Evolutionary conservation across 1,284 basidiomycete genomes (phyloP), one percentile per base, ranked within the genome.

Genomic region (Xerocomus amazonicus): DNA sequence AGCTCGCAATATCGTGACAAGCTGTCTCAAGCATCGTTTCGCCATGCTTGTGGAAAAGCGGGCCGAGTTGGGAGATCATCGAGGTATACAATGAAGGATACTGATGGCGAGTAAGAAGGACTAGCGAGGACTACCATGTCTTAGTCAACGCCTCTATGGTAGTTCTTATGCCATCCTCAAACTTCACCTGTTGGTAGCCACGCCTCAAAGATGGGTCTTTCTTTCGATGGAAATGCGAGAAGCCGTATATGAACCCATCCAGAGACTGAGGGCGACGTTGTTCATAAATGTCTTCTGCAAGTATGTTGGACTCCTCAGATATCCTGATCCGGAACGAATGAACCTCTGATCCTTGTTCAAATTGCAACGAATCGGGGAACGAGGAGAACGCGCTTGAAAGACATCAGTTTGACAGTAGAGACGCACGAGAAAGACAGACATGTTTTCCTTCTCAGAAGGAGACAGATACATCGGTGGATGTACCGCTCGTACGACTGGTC

Each of bases 281-380:
- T 29, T 60, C 52, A 34, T 1, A 6, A 7, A 39, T 4, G 4
- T 67, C 55, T 32, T 61, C 47, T 19, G 57, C 47, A 16, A 65
- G 47, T 42, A 70, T 66, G 53, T 50, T 42, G 23, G 51, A 46
- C 8, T 54, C 53, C 40, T 53, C 26, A 26, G 56, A 66, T 52
- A 77, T 76, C 48, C 83, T 78, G 47, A 89, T 76, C 40, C 85
- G 78, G 65, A 90, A 90, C 0, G 87, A 90, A 62, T 90, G 86
- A 3, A 74, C 75, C 61, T 85, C 79, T 1, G 80, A 80, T 9
- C 88, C 81, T 68, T 92, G 76, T 43, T 88, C 83, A 52, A 90
- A 90, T 47, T 90, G 83, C 0, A 84, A 73, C 0, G 92, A 94
- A 62, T 97, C 95, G 0, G 96, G 96, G 62, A 99, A 94, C 0